These are phyloP conservation scores for Tephrocybe sp. DNA, from an alignment of 768 basidiomycete genomes.

Conservation along the genomic window DNA sequence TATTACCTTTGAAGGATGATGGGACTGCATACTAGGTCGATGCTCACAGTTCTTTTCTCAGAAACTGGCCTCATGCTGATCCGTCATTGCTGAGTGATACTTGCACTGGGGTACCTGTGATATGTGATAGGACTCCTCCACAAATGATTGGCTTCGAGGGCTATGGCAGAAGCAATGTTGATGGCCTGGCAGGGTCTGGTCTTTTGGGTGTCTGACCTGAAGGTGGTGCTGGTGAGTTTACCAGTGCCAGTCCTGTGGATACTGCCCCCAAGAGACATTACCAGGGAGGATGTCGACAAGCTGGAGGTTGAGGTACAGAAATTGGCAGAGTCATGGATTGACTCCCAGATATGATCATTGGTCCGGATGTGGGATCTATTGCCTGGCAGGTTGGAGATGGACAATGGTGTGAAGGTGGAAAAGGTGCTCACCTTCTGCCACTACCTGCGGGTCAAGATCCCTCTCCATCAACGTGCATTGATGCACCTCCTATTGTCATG, in stretches of 20 bases:
- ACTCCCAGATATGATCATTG: background rate
- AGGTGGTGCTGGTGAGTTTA: background rate
- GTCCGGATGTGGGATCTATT: background rate
- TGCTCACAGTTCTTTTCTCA: background rate
- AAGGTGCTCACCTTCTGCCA: background rate
- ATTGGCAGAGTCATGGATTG: background rate
- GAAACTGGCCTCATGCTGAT: conserved; percentile 5
- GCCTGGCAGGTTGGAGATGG: background rate
- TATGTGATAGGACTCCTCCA: background rate
- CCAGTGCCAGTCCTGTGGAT: background rate
- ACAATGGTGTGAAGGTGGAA: background rate
- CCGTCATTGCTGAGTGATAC: background rate
- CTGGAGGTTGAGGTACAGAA: background rate
- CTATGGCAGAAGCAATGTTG: background rate
- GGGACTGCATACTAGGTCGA: background rate
- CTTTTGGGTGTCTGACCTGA: background rate
- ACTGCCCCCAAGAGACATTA: background rate
- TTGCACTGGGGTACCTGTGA: background rate
- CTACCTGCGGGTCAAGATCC: background rate
- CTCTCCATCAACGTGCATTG: background rate
- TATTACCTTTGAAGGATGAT: background rate
- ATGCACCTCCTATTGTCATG: background rate
- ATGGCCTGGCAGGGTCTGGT: background rate
- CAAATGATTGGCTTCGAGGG: background rate
- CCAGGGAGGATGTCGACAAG: background rate